A percentile compares a stretch with the other conserved stretches of the same genome.
phyloP scores from a whole-genome alignment of 768 basidiomycete species.

The Pleurotus cornucopiae region DNA sequence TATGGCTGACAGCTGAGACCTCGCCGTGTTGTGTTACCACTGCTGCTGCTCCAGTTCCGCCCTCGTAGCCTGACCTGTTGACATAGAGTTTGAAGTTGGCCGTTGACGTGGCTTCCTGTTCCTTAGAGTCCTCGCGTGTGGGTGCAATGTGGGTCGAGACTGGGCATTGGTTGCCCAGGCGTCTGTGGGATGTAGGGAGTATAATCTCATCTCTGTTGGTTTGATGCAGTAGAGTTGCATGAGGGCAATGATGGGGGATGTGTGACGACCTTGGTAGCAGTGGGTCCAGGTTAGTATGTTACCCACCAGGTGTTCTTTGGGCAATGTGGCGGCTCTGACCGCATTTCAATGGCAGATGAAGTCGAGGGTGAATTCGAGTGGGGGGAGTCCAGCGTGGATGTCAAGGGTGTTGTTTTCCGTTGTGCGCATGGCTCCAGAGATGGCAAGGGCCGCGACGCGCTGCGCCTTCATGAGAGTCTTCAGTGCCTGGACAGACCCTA shows the following conservation, averaged over 20 bases:
- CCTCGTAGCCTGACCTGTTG: constrained; percentile 18
- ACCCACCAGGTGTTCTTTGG: constrained; percentile 13
- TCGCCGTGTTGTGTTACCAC: constrained; percentile 3
- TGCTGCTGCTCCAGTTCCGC: constrained; percentile 19
- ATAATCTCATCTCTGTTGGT: no score
- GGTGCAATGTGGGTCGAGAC: no score
- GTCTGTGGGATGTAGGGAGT: no score
- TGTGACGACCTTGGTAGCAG: no score
- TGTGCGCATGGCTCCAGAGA: constrained; percentile 18
- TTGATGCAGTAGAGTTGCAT: no score
- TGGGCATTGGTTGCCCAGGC: no score
- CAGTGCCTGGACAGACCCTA: constrained; percentile 11
- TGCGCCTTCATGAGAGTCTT: constrained; percentile 14
- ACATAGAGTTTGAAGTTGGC: constrained; percentile 12
- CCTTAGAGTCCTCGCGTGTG: no score
- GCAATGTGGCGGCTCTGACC: constrained; percentile 14
- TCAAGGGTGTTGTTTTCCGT: constrained; percentile 17
- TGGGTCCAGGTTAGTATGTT: neutral
- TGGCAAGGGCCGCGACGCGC: constrained; percentile 15
- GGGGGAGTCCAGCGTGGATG: constrained; percentile 14
- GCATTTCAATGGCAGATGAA: constrained; percentile 11
- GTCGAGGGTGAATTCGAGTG: constrained; percentile 8
- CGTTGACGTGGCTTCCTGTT: neutral
- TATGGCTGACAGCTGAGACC: neutral
- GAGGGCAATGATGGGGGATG: no score